Conservation (phyloP, 2,329 filamentous ascomycete species). For the Penicillium sp. region DNA sequence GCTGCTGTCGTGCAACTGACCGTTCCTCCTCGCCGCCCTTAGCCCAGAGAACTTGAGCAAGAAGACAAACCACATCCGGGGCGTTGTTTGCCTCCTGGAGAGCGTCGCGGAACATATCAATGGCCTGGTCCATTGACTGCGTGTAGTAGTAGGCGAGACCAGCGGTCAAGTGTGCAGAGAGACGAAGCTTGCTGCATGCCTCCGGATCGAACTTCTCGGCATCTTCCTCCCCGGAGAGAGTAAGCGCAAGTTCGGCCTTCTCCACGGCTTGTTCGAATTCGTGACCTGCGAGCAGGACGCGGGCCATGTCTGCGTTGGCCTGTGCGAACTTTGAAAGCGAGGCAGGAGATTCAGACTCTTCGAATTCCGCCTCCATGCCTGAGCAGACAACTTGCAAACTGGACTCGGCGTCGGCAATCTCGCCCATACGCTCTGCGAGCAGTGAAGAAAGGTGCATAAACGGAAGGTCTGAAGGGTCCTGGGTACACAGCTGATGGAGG, state of each 20-base stretch:
- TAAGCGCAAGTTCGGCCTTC: constrained; percentile 73
- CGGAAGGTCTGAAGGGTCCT: constrained; percentile 64
- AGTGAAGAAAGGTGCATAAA: constrained; percentile 74
- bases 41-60: constrained; percentile 91
- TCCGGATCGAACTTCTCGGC: constrained; percentile 59
- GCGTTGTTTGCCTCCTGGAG: constrained; percentile 69
- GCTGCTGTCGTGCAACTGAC: constrained; percentile 67
- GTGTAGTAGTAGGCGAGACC: constrained; percentile 76
- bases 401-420: constrained; percentile 59
- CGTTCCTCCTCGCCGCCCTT: constrained; percentile 70
- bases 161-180: constrained; percentile 80
- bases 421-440: constrained; percentile 72
- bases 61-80: constrained; percentile 77
- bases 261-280: constrained; percentile 66
- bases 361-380: constrained; percentile 72
- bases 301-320: constrained; percentile 78
- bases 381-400: constrained; percentile 63
- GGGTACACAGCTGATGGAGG: constrained; percentile 69
- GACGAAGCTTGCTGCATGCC: constrained; percentile 62
- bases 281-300: constrained; percentile 68
- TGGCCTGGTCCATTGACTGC: constrained; percentile 60
- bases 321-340: constrained; percentile 73
- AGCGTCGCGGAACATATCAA: constrained; percentile 73
- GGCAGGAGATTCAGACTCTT: constrained; percentile 69
- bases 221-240: constrained; percentile 68